Conservation (phyloP, 1,284 basidiomycete genomes). For the Lignosus rhinocerotis region DNA sequence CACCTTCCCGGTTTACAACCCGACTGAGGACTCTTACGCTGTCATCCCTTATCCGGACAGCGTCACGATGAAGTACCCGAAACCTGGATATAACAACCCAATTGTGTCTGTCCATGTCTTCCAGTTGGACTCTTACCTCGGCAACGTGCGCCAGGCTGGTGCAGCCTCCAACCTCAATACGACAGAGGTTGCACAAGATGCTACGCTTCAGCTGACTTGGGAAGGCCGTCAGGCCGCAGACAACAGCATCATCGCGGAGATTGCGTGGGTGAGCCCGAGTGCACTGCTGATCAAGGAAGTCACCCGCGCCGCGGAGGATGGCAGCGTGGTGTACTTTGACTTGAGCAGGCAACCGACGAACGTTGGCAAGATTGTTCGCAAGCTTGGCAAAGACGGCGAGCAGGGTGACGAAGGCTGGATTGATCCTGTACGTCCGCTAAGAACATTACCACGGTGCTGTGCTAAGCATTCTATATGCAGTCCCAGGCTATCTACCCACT, state of each 20-base stretch:
- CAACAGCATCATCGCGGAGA: constrained; percentile 78
- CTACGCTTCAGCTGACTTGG: constrained; percentile 69
- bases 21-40: constrained; percentile 62
- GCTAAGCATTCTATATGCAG: constrained; percentile 34
- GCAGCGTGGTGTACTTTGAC: constrained; percentile 79
- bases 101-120: constrained; percentile 85
- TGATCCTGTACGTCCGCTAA: constrained; percentile 56
- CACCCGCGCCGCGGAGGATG: constrained; percentile 78
- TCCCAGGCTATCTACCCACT: constrained; percentile 64
- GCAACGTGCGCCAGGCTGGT: constrained; percentile 29
- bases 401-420: constrained; percentile 94
- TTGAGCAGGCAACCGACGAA: constrained; percentile 37
- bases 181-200: constrained; percentile 39
- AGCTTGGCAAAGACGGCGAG: constrained; percentile 78
- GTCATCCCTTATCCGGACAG: constrained; percentile 81
- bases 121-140: constrained; percentile 56
- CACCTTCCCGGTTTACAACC: constrained; percentile 90
- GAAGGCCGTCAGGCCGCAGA: constrained; percentile 53
- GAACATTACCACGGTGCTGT: background rate
- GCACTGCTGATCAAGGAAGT: constrained; percentile 87
- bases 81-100: constrained; percentile 91
- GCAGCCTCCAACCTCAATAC: constrained; percentile 23
- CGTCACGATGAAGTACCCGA: constrained; percentile 86
- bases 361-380: constrained; percentile 67
- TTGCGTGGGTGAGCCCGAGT: constrained; percentile 82